These are phyloP conservation scores for Cnidoscolus chayamansa DNA, from an alignment of 441 rosid genomes.

Conservation along the genomic window DNA sequence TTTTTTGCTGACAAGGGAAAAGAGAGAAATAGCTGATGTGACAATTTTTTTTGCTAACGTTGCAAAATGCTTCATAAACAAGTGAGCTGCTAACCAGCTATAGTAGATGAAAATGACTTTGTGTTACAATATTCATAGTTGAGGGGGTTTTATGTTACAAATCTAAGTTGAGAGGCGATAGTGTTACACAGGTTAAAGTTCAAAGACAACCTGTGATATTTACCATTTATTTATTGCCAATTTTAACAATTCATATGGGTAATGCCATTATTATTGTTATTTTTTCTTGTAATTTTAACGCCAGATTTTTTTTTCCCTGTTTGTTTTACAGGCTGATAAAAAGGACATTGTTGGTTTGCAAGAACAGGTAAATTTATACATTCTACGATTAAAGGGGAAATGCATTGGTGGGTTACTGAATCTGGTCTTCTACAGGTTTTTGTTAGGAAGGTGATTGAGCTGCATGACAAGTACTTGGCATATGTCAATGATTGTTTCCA, in stretches of 20 bases:
- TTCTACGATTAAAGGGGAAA: neutral
- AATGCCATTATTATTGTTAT: neutral
- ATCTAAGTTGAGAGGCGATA: too few relatives aligned
- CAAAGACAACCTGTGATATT: too few relatives aligned
- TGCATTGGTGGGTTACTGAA: constrained; percentile 11
- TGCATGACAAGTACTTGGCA: constrained; percentile 87
- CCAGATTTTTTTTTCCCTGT: neutral
- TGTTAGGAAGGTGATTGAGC: constrained; percentile 81
- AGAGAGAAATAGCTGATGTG: too few relatives aligned
- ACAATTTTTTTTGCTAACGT: too few relatives aligned
- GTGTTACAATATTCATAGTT: too few relatives aligned
- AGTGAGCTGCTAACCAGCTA: too few relatives aligned
- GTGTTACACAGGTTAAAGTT: too few relatives aligned
- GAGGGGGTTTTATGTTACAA: too few relatives aligned
- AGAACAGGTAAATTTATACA: constrained; percentile 56
- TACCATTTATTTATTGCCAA: neutral
- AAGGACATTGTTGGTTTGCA: constrained; percentile 65
- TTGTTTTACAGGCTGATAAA: constrained; percentile 50
- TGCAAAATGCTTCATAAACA: too few relatives aligned
- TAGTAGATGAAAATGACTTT: too few relatives aligned
- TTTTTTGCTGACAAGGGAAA: too few relatives aligned
- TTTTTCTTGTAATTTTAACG: constrained; percentile 11
- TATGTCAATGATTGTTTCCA: constrained; percentile 80
- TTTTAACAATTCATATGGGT: neutral
- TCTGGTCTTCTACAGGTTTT: constrained; percentile 57